These are phyloP conservation scores for Backusella westeae DNA, from an alignment of 192 early-diverging fungal species.

Conservation along the genomic window DNA sequence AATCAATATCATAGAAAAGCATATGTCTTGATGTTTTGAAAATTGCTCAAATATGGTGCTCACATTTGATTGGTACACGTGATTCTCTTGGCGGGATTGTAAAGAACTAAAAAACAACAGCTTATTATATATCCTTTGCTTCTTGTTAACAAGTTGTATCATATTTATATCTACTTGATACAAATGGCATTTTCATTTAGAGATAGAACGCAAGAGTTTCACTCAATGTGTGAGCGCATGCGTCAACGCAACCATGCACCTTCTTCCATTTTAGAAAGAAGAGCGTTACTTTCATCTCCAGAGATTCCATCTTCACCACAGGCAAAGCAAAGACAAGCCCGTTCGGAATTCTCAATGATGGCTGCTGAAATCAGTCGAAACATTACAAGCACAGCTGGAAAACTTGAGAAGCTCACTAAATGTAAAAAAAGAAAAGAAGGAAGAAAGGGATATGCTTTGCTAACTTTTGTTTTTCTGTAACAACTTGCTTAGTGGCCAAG, in stretches of 20 bases:
- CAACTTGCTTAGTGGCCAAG: conserved; percentile 70
- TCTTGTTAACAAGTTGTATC: background rate
- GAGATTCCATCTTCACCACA: conserved; percentile 14
- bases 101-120: background rate
- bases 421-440: conserved; percentile 36
- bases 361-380: conserved; percentile 84
- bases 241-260: conserved; percentile 40
- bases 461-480: background rate
- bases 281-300: conserved; percentile 23
- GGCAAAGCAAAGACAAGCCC: conserved; percentile 31
- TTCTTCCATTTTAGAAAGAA: conserved; percentile 25
- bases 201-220: conserved; percentile 87
- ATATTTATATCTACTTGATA: background rate
- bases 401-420: conserved; percentile 83
- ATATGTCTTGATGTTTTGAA: background rate
- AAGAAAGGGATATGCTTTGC: background rate
- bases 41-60: background rate
- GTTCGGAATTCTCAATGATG: conserved; percentile 77
- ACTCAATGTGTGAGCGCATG: conserved; percentile 74
- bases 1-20: too few species aligned
- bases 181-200: conserved; percentile 41
- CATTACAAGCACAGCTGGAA: conserved; percentile 78
- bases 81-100: background rate
- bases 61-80: background rate
- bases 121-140: background rate